Evolutionary conservation across 2,329 filamentous ascomycete genomes (phyloP), one percentile per base, ranked within the genome.

Genomic region (Pestalotiopsis sp.): DNA sequence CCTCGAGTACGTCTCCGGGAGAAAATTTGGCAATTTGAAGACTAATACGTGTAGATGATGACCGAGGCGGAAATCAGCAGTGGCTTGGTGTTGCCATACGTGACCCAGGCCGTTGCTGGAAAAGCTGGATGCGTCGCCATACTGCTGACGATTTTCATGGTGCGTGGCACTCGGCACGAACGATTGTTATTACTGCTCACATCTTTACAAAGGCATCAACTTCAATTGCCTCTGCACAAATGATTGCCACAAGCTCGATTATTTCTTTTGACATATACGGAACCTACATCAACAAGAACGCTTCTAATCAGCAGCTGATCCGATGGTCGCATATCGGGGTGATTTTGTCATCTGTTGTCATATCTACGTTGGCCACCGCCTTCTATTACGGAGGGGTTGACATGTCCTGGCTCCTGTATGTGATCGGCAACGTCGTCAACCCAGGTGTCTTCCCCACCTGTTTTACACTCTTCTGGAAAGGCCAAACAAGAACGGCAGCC

Each of bases 81-180:
- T 14, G 91, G 91, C 0, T 82, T 94, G 0, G 91, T 93, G 0
- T 81, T 93, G 2, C 91, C 92, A 0, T 90, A 92, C 69, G 91
- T 90, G 2, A 90, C 92, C 0, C 88, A 92, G 31, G 90, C 91
- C 2, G 79, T 93, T 36, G 85, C 92, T 1, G 92, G 92, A 0
- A 90, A 89, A 71, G 91, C 91, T 9, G 92, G 92, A 61, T 91
- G 91, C 0, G 89, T 87, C 1, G 91, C 90, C 0, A 88, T 91
- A 0, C 82, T 93, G 0, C 80, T 94, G 4, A 85, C 93, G 66
- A 88, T 91, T 12, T 93, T 93, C 82, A 93, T 93, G 91, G 59
- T 58, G 14, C n/a, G 52, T n/a, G n/a, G 12, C 5, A 92, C 91
- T 59, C 14, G 58, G 56, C 17, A 31, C 23, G 25, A 12, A n/a